Evolutionary conservation across 441 rosid genomes (phyloP), one percentile per base, ranked within the genome.

Genomic region (Eutrema salsugineum): DNA sequence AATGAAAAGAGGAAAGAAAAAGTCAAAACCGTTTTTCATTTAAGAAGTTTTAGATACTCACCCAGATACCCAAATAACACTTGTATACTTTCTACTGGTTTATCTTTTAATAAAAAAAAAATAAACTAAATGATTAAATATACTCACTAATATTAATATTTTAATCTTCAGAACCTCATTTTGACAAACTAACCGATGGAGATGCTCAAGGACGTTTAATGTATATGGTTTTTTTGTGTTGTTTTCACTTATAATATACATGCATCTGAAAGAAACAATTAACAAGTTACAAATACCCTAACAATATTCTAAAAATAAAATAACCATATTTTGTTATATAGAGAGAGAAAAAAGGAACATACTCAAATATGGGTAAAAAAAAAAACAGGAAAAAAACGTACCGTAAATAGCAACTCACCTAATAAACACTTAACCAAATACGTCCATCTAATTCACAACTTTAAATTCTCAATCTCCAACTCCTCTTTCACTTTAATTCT

Each of bases 401-500:
- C 65, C 36, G 9, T 54, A 53, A 63, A 54, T 50, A 61, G 35
- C 28, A 71, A 43, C 39, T 32, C 36, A 8, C 54, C 58, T 20
- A 53, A 33, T 43, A 40, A 33, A 50, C 2, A 60, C 12, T 1
- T 17, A 17, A 35, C 14, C 27, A 33, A 46, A 53, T 11, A 53
- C n/a, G 16, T 14, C 22, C 16, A 56, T 56, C 64, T 56, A 15
- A 36, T n/a, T 56, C 35, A 32, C 64, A 72, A 46, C 15, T 64
- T 56, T 56, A 65, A 65, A 56, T 73, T 65, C 36, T 2, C 51
- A 56, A 54, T 15, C 57, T 63, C 58, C 32, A 44, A 42, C 22
- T 42, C 47, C 33, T 51, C 33, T 50, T 53, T 71, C 47, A 17
- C 30, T 71, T 63, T 8, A 15, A 8, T 63, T 43, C 5, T 20